Percentiles rank a stretch among this genome's conserved stretches.
phyloP scores from a whole-genome alignment of 163 green algal genomes.

The Chloromonas sp. region DNA sequence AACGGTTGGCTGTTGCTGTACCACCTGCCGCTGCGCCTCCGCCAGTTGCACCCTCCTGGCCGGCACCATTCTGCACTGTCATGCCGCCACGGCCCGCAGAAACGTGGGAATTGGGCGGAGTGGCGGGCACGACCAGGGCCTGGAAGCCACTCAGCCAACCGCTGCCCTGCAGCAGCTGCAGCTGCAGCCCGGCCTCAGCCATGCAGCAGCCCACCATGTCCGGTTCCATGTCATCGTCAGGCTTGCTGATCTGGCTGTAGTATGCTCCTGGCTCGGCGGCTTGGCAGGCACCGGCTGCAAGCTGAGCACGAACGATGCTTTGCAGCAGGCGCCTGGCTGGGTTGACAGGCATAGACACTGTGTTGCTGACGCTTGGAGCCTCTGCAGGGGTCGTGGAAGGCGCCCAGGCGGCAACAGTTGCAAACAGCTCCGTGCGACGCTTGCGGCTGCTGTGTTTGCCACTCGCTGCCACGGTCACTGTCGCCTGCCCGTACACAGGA shows the following conservation, averaged over 20 bases:
- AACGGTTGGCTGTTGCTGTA: not conserved
- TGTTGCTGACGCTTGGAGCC: too few relatives aligned
- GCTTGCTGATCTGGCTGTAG: not conserved
- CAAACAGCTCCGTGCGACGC: not conserved
- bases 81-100: not conserved
- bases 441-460: too few relatives aligned
- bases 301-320: not conserved
- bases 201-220: slow-evolving; percentile 2
- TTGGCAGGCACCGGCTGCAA: too few relatives aligned
- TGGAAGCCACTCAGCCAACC: slow-evolving; percentile 6
- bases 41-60: not conserved
- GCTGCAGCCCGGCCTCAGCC: slow-evolving; percentile 5
- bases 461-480: too few relatives aligned
- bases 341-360: not conserved
- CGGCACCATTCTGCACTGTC: slow-evolving; percentile 1
- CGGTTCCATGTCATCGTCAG: not conserved
- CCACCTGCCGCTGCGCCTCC: not conserved
- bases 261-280: not conserved
- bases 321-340: slow-evolving; percentile 1
- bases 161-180: slow-evolving; percentile 1
- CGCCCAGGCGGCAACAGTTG: not conserved
- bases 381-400: not conserved
- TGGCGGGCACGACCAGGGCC: not conserved
- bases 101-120: slow-evolving; percentile 3
- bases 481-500: too few relatives aligned